Evolutionary conservation across 306 rosid genomes (phyloP).

Genomic region (Oemleria cerasiformis): DNA sequence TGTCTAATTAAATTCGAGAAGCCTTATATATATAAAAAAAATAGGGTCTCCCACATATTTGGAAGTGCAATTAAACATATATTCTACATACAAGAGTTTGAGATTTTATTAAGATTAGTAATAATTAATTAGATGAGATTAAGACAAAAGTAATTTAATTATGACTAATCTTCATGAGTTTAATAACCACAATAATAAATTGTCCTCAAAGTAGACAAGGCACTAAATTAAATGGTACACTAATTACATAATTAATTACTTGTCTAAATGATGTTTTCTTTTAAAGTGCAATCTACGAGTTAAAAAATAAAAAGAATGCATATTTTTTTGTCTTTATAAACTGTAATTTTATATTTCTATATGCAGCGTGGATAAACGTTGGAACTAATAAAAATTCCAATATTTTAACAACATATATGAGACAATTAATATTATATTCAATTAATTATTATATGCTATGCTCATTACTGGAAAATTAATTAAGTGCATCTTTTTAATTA

Average conservation of each 20-base stretch:
- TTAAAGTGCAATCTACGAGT: constrained; percentile 19
- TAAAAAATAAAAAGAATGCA: background rate
- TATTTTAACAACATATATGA: constrained; percentile 30
- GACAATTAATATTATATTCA: background rate
- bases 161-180: background rate
- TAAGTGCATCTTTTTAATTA: constrained; percentile 7
- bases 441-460: background rate
- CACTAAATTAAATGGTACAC: constrained; percentile 26
- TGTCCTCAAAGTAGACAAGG: constrained; percentile 26
- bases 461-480: background rate
- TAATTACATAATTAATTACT: constrained; percentile 39
- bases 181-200: constrained; percentile 19
- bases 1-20: constrained; percentile 16
- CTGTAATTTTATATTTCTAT: constrained; percentile 23
- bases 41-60: constrained; percentile 59
- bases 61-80: constrained; percentile 67
- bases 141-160: constrained; percentile 33
- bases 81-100: constrained; percentile 39
- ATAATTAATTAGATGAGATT: constrained; percentile 38
- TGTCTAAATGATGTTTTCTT: constrained; percentile 14
- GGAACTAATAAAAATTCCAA: constrained; percentile 39
- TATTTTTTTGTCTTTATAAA: constrained; percentile 15
- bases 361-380: constrained; percentile 31
- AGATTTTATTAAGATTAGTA: constrained; percentile 28
- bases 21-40: background rate